Evolutionary conservation across 2,329 filamentous ascomycete species (phyloP).

Genomic region (Scleromitrula shiraiana): DNA sequence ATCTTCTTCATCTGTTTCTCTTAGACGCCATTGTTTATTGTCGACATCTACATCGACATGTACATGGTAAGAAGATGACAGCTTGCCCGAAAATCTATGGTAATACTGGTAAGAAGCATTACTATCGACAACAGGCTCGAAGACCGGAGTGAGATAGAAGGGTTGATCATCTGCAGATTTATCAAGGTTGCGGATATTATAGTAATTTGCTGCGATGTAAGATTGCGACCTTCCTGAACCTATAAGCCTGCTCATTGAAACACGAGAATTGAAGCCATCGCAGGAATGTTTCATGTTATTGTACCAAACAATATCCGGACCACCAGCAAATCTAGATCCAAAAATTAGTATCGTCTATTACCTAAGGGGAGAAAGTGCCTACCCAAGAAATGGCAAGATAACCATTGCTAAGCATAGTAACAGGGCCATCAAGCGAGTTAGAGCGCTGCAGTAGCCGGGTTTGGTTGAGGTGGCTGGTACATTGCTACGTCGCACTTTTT

Average conservation of each 20-base stretch:
- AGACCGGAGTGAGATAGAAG: constrained; percentile 1
- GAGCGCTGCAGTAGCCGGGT: not conserved
- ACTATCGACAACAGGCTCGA: not conserved
- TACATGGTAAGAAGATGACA: too few species aligned
- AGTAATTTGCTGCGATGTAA: not conserved
- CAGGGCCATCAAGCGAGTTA: not conserved
- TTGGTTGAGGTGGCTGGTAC: too few species aligned
- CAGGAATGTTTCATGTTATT: constrained; percentile 19
- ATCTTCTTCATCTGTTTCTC: not conserved
- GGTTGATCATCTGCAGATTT: not conserved
- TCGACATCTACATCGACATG: constrained; percentile 7
- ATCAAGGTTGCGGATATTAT: not conserved
- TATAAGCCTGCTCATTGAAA: constrained; percentile 10
- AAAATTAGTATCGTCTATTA: not conserved
- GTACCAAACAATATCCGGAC: constrained; percentile 13
- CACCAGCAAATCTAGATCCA: not conserved
- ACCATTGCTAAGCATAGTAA: not conserved
- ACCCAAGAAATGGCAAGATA: constrained; percentile 7
- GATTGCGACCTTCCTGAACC: not conserved
- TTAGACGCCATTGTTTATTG: not conserved
- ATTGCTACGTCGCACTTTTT: too few species aligned
- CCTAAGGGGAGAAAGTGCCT: not conserved
- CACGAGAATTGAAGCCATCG: constrained; percentile 13
- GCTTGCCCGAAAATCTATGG: constrained; percentile 4
- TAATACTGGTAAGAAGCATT: constrained; percentile 5